phyloP scores from a whole-genome alignment of 305 asterid species.

The Solanum hybrid region DNA sequence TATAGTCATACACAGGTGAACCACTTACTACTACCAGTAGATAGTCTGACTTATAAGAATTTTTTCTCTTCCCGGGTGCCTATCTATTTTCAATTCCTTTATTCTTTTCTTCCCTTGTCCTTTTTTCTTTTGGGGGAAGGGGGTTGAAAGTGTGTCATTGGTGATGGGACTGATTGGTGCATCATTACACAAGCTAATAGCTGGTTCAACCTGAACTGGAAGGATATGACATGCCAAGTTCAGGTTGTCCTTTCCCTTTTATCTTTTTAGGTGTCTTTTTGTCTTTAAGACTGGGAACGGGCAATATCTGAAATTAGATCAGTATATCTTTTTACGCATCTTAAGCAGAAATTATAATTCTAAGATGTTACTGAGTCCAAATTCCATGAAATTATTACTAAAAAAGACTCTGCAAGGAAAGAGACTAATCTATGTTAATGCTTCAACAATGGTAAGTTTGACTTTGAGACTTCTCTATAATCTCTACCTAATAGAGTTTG shows the following conservation, averaged over 20 bases:
- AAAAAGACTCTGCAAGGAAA: neutral
- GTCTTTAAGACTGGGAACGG: neutral
- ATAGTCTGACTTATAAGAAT: neutral
- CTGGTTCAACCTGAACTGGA: neutral
- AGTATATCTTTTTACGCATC: neutral
- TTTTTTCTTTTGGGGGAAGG: neutral
- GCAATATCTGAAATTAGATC: neutral
- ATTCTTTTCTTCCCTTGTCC: neutral
- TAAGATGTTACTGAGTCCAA: neutral
- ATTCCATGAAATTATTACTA: neutral
- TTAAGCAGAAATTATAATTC: neutral
- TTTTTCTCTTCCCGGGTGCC: neutral
- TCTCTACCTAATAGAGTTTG: neutral
- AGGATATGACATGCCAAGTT: neutral
- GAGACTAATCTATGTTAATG: neutral
- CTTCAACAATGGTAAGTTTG: neutral
- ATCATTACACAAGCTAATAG: neutral
- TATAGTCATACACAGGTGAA: neutral
- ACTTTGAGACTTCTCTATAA: neutral
- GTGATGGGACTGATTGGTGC: neutral
- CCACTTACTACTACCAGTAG: neutral
- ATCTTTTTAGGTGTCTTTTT: neutral
- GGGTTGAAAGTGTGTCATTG: neutral
- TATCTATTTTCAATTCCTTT: neutral
- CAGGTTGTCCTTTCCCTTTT: neutral